Base-by-base conservation (phyloP, 2,329 filamentous ascomycete species). In the Fusarium sp. region DNA sequence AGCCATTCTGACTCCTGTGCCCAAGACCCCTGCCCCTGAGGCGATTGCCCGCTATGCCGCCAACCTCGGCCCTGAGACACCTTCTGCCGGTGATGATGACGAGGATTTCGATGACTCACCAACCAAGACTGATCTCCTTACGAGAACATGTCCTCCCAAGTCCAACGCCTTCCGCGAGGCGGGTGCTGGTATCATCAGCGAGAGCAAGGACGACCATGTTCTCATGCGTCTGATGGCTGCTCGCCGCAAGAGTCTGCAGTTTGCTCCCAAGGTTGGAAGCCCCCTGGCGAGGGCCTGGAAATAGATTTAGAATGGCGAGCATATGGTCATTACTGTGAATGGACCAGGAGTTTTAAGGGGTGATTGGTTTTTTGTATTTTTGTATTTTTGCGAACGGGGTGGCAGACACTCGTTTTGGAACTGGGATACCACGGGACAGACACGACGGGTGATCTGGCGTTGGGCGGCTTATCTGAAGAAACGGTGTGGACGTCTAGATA, bases 221-320 rank as follows among this genome's bases (percentile, higher is more conserved):
- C 83, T 90, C 70, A 86, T 89, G 81, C 86, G 91, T 56, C 83
- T 95, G 69, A 90, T 93, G 86, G 90, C 92, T 12, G 93, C 92
- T 1, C 87, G 93, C 69, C 87, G 93, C 69, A 94, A 94, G 88
- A 96, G 92, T 78, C 80, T 94, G 81, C 92, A 94, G 78, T 94
- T 92, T 84, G 92, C 92, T 35, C 93, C 93, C 33, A 92, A 93
- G 82, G 84, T 94, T 66, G 91, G 89, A 20, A 95, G 93, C 80
- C 93, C 93, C 3, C 83, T 95, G 75, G 87, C 90, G 29, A 89
- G 86, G 77, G 84, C 86, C 29, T 91, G 88, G 89, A 82, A 79
- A 49, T 82, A 75, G 57, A 63, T 24, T 42, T 9, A 22, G 9
- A 51, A 20, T 36, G 58, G 20, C 31, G 42, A n/a, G 63, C 17